Percentiles rank a stretch among this genome's conserved stretches.
phyloP scores from a whole-genome alignment of 2,329 filamentous ascomycete species.

The Trichophyton schoenleinii region DNA sequence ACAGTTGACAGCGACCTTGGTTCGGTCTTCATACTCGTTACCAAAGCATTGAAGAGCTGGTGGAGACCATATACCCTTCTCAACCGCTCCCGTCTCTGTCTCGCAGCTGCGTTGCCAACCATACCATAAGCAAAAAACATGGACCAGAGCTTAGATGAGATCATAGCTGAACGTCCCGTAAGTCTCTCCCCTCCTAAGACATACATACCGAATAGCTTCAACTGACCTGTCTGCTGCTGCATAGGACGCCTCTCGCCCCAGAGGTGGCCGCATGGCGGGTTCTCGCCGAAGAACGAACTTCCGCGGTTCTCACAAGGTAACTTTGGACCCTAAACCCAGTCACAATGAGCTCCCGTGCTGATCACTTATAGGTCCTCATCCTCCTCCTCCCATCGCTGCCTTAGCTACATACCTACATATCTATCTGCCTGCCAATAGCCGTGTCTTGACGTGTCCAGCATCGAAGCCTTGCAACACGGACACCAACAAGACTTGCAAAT shows the following conservation, averaged over 20 bases:
- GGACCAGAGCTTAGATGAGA: slow-evolving; percentile 54
- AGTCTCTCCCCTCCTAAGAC: slow-evolving; percentile 7
- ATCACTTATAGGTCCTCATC: slow-evolving; percentile 30
- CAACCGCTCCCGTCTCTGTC: not conserved
- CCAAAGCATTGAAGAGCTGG: not conserved
- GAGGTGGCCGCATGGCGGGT: slow-evolving; percentile 22
- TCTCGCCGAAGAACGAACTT: slow-evolving; percentile 40
- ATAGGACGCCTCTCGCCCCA: slow-evolving; percentile 20
- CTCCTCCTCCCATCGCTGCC: slow-evolving; percentile 29
- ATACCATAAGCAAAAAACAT: slow-evolving; percentile 26
- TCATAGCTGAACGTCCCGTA: slow-evolving; percentile 50
- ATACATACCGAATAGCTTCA: not conserved
- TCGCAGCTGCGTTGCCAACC: not conserved
- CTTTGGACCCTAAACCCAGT: too few species aligned
- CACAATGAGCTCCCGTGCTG: too few species aligned
- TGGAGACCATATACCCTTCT: not conserved
- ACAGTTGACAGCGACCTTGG: not conserved
- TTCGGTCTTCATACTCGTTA: not conserved
- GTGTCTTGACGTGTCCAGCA: slow-evolving; percentile 12
- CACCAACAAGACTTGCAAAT: not conserved
- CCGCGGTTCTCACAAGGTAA: slow-evolving; percentile 80
- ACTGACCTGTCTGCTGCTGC: not conserved
- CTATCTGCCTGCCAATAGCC: slow-evolving; percentile 15
- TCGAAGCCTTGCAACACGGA: slow-evolving; percentile 4
- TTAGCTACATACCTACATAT: not conserved